Conservation (phyloP, 805 yeast genomes). For the Candida broadrunensis region DNA sequence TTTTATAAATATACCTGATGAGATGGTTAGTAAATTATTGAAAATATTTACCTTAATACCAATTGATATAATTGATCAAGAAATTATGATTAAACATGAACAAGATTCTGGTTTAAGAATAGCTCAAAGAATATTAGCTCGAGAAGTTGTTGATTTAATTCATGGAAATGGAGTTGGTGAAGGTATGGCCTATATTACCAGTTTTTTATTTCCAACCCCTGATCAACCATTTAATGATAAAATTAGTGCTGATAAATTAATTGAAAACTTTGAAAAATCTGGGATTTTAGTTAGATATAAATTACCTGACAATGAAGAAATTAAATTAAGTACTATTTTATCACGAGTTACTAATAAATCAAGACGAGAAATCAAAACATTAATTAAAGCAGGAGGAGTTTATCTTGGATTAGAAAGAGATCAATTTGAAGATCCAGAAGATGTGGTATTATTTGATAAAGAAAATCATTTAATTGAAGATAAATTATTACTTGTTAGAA, state of each 20-base stretch:
- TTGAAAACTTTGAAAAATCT: constrained; percentile 57
- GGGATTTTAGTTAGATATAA: constrained; percentile 45
- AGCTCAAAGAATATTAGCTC: constrained; percentile 78
- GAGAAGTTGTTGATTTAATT: constrained; percentile 80
- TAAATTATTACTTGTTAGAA: constrained; percentile 59
- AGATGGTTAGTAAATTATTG: constrained; percentile 64
- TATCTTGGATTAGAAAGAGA: constrained; percentile 62
- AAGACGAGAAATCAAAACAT: constrained; percentile 57
- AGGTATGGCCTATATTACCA: constrained; percentile 64
- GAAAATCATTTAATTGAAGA: constrained; percentile 54
- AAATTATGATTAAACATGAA: constrained; percentile 50
- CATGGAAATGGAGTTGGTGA: constrained; percentile 80
- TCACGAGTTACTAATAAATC: constrained; percentile 46
- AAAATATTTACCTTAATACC: constrained; percentile 82
- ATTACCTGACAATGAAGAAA: constrained; percentile 26
- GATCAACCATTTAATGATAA: constrained; percentile 46
- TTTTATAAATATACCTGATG: constrained; percentile 76
- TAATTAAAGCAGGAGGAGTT: constrained; percentile 68
- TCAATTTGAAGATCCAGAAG: constrained; percentile 49
- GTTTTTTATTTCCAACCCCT: constrained; percentile 61
- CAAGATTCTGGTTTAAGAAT: constrained; percentile 58
- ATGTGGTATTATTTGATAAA: constrained; percentile 44
- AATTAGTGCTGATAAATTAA: constrained; percentile 46
- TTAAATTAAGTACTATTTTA: constrained; percentile 52
- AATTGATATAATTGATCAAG: constrained; percentile 46